phyloP scores from a whole-genome alignment of 768 basidiomycete species.

The Lanmaoa rubissima region DNA sequence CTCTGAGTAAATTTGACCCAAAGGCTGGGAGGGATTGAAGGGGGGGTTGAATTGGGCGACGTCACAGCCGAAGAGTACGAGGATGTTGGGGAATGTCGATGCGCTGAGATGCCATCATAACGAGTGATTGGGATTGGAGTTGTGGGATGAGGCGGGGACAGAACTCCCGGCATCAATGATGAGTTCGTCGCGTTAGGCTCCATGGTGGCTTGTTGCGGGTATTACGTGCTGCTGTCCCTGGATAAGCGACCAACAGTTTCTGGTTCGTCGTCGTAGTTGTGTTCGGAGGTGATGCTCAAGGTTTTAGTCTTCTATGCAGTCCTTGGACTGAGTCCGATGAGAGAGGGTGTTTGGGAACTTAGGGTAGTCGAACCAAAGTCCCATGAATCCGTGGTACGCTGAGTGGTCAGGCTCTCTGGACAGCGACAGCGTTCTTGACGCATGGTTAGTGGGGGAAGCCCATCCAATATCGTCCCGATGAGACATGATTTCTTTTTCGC shows the following conservation, averaged over 20 bases:
- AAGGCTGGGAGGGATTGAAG: slow-evolving; percentile 14
- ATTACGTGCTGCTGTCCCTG: slow-evolving; percentile 5
- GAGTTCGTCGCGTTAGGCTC: neutral
- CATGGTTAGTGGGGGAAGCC: slow-evolving; percentile 67
- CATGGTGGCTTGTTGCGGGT: neutral
- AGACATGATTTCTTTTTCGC: slow-evolving; percentile 81
- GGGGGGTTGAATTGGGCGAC: slow-evolving; percentile 2
- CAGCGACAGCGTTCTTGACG: slow-evolving; percentile 67
- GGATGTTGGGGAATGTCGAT: slow-evolving; percentile 1
- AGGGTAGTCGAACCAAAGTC: slow-evolving; percentile 59
- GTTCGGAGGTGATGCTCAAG: slow-evolving; percentile 5
- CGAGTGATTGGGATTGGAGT: slow-evolving; percentile 6
- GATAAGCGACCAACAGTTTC: neutral
- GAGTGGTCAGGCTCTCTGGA: slow-evolving; percentile 35
- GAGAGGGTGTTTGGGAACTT: slow-evolving; percentile 32
- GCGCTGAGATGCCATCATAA: neutral
- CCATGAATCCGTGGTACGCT: slow-evolving; percentile 73
- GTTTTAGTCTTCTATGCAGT: slow-evolving; percentile 1
- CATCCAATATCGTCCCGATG: slow-evolving; percentile 70
- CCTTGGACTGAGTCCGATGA: slow-evolving; percentile 5
- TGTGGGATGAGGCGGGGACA: neutral
- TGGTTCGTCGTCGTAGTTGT: slow-evolving; percentile 2
- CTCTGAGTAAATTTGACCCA: slow-evolving; percentile 25
- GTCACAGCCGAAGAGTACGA: neutral
- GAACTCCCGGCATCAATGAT: neutral